Conservation (phyloP, 371 early-diverging fungal genomes). For the Mortierella sp. region DNA sequence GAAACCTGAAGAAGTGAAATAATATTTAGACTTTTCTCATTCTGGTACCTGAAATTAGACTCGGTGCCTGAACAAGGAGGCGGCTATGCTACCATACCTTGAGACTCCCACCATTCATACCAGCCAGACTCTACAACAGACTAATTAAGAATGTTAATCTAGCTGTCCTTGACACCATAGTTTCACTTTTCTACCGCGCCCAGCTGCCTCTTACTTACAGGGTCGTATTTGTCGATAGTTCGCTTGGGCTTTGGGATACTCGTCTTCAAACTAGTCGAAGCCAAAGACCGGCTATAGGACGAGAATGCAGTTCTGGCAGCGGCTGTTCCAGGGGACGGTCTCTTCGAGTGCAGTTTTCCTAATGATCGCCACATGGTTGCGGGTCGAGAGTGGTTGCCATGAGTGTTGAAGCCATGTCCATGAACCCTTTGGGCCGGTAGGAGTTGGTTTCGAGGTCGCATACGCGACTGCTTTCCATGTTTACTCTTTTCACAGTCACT, state of each 20-base stretch:
- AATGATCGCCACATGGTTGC: constrained; percentile 43
- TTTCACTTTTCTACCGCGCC: not conserved
- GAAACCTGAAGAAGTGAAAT: constrained; percentile 21
- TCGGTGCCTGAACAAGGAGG: too few relatives aligned
- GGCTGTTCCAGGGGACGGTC: not conserved
- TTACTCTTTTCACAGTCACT: constrained; percentile 13
- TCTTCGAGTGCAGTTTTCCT: constrained; percentile 16
- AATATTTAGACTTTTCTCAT: not conserved
- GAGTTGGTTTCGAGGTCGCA: constrained; percentile 19
- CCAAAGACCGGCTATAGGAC: constrained; percentile 14
- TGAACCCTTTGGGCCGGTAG: not conserved
- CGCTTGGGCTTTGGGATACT: constrained; percentile 30
- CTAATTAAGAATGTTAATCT: constrained; percentile 18
- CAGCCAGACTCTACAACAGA: constrained; percentile 72
- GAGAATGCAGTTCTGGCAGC: not conserved
- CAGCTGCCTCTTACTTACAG: constrained; percentile 11
- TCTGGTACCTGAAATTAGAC: not conserved
- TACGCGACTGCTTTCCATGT: constrained; percentile 15
- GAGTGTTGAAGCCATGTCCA: not conserved
- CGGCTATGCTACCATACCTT: constrained; percentile 62
- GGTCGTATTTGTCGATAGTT: constrained; percentile 50
- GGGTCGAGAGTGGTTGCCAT: constrained; percentile 5
- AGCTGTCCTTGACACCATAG: not conserved
- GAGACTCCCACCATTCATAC: constrained; percentile 80
- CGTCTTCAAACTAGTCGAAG: not conserved